Evolutionary conservation across 306 rosid species (phyloP).

Genomic region (Glycine soja): DNA sequence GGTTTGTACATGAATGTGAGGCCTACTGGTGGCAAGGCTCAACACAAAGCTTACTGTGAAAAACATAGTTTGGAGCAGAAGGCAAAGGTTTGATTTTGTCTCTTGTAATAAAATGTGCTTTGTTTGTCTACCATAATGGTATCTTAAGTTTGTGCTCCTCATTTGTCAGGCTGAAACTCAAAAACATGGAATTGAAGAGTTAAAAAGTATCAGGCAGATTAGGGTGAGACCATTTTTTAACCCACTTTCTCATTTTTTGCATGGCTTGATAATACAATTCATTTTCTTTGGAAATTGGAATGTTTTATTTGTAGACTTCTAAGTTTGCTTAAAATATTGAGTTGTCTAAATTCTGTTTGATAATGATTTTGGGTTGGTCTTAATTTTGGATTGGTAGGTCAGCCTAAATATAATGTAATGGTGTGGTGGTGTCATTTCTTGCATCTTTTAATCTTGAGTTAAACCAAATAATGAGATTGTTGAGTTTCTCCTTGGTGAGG

Average conservation of each 20-base stretch:
- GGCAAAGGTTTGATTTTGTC: slow-evolving; percentile 70
- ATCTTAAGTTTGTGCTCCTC: slow-evolving; percentile 37
- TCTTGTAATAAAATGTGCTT: slow-evolving; percentile 3
- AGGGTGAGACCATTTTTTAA: slow-evolving; percentile 64
- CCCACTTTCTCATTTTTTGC: slow-evolving; percentile 22
- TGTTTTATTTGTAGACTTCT: slow-evolving; percentile 18
- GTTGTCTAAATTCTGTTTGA: slow-evolving; percentile 1
- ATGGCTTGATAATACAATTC: slow-evolving; percentile 17
- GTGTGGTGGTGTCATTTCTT: slow-evolving; percentile 1
- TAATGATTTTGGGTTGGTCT: not conserved
- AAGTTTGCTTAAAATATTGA: not conserved
- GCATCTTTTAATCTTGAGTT: not conserved
- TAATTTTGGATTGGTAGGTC: not conserved
- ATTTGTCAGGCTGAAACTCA: slow-evolving; percentile 83
- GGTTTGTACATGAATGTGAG: slow-evolving; percentile 78
- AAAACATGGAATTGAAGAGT: slow-evolving; percentile 88
- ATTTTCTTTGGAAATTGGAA: slow-evolving; percentile 13
- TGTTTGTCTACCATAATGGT: slow-evolving; percentile 22
- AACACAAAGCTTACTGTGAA: slow-evolving; percentile 96
- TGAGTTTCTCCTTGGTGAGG: slow-evolving; percentile 20
- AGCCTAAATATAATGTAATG: not conserved
- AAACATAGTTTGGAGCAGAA: slow-evolving; percentile 89
- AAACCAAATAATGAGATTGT: slow-evolving; percentile 14
- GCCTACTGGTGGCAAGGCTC: slow-evolving; percentile 76
- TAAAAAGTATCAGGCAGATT: slow-evolving; percentile 79